Evolutionary conservation across 768 basidiomycete genomes (phyloP), one percentile per base, ranked within the genome.

Genomic region (Flagelloscypha sp.): DNA sequence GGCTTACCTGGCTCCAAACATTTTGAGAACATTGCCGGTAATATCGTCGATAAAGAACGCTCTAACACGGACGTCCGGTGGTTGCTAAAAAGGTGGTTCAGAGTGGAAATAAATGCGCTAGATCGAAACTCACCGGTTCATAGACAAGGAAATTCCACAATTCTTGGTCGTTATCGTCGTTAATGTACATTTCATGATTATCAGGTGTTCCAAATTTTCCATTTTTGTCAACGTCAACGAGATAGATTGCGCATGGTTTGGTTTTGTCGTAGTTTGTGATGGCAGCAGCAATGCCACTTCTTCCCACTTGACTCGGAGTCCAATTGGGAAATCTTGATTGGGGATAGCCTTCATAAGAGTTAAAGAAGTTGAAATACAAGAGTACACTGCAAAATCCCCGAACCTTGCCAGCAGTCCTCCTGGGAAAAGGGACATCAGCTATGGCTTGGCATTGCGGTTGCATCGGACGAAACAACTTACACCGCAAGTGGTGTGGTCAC

Each of bases 291-390:
- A 68, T 64, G 35, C 48, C 44, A 28, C 61, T 62, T 30, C 55
- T 48, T 0, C 24, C 1, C 13, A 66, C 58, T 33, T 65, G 65
- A 23, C 41, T 49, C 7, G 41, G 41, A 1, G 54, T 66, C 66
- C 66, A 65, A 33, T 66, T 68, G 28, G 57, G 55, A 30, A 68
- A 68, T 24, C 54, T 49, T 3, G 56, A 59, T 33, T 61, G 53
- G 2, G 67, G 66, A 40, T 68, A 68, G 16, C 35, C 30, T 6
- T n/a, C n/a, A n/a, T n/a, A n/a, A n/a, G n/a, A n/a, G n/a, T n/a
- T n/a, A n/a, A n/a, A n/a, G n/a, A n/a, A n/a, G n/a, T n/a, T n/a
- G n/a, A n/a, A n/a, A n/a, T n/a, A n/a, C n/a, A n/a, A n/a, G n/a
- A n/a, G n/a, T n/a, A n/a, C n/a, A n/a, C n/a, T n/a, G n/a, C n/a